These are phyloP conservation scores for Orbilia ellipsospora DNA, from an alignment of 2,329 filamentous ascomycete species.

Conservation along the genomic window DNA sequence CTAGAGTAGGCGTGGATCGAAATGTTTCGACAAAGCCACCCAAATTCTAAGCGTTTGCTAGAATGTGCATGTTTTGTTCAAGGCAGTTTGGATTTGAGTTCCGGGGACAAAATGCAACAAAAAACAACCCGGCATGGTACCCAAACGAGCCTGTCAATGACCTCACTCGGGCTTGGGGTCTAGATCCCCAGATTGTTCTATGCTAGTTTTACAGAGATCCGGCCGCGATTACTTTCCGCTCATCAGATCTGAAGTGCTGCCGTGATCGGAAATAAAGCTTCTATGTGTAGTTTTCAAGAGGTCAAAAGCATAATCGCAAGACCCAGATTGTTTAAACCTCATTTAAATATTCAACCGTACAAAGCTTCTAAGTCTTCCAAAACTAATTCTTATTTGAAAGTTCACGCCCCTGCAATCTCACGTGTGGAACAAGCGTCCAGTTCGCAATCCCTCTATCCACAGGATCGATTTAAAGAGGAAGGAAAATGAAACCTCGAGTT, in stretches of 20 bases:
- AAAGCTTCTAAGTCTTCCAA: neutral
- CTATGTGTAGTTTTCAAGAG: neutral
- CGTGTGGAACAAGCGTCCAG: no score
- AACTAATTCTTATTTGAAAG: neutral
- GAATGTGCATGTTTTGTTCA: constrained; percentile 20
- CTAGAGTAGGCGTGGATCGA: no score
- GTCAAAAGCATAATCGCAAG: neutral
- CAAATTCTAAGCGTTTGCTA: constrained; percentile 17
- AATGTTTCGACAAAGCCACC: constrained; percentile 22
- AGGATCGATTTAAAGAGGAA: neutral
- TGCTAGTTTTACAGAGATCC: no score
- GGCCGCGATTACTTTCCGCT: no score
- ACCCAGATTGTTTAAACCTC: no score
- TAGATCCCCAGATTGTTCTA: no score
- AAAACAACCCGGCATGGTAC: neutral
- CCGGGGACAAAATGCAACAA: constrained; percentile 9
- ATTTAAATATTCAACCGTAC: no score
- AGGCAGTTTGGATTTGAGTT: constrained; percentile 27
- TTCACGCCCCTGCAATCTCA: neutral
- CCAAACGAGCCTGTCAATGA: constrained; percentile 39
- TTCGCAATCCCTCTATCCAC: neutral
- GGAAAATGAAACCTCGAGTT: constrained; percentile 66
- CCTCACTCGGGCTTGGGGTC: constrained; percentile 21
- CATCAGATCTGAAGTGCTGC: no score
- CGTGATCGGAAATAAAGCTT: neutral